Evolutionary conservation across 352 stramenopile genomes (phyloP).

Genomic region (Phytophthora sansomeana): DNA sequence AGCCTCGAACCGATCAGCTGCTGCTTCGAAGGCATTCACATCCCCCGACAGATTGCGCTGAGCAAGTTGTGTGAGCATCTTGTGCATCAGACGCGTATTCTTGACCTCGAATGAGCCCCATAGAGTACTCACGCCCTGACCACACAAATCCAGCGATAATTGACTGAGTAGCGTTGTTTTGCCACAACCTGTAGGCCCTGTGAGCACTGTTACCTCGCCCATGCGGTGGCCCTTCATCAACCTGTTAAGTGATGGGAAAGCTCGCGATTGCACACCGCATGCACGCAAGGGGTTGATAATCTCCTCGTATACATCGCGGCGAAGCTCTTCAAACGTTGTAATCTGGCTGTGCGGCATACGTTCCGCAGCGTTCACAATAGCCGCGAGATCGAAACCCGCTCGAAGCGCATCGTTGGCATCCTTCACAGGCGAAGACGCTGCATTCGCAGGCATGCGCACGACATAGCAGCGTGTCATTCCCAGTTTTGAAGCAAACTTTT

Average conservation of each 20-base stretch:
- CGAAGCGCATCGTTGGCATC: slow-evolving; percentile 99
- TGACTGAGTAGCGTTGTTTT: slow-evolving; percentile 96
- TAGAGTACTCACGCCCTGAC: slow-evolving; percentile 96
- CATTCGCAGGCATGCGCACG: slow-evolving; percentile 75
- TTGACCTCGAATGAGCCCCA: slow-evolving; percentile 99
- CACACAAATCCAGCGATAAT: slow-evolving; percentile 91
- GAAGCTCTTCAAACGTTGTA: slow-evolving; percentile 93
- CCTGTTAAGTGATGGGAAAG: slow-evolving; percentile 94
- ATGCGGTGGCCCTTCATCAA: slow-evolving; percentile 97
- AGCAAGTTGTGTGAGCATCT: slow-evolving; percentile 97
- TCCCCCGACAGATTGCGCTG: slow-evolving; percentile 75
- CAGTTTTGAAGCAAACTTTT: slow-evolving; percentile 98
- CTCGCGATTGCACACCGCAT: slow-evolving; percentile 92
- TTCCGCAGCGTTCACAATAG: slow-evolving; percentile 85
- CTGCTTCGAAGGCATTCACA: slow-evolving; percentile 79
- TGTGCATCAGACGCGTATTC: slow-evolving; percentile 97
- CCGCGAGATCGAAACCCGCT: slow-evolving; percentile 86
- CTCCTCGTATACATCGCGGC: slow-evolving; percentile 94
- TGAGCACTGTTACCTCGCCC: slow-evolving; percentile 99
- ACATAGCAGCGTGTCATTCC: slow-evolving; percentile 92
- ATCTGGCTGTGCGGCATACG: slow-evolving; percentile 94
- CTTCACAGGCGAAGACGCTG: slow-evolving; percentile 80
- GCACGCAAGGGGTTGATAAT: slow-evolving; percentile 95
- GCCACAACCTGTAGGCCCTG: slow-evolving; percentile 95
- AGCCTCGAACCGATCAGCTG: slow-evolving; percentile 92